These are phyloP conservation scores for Nicotiana benthamiana DNA, from an alignment of 257 asterid species.

Conservation along the genomic window DNA sequence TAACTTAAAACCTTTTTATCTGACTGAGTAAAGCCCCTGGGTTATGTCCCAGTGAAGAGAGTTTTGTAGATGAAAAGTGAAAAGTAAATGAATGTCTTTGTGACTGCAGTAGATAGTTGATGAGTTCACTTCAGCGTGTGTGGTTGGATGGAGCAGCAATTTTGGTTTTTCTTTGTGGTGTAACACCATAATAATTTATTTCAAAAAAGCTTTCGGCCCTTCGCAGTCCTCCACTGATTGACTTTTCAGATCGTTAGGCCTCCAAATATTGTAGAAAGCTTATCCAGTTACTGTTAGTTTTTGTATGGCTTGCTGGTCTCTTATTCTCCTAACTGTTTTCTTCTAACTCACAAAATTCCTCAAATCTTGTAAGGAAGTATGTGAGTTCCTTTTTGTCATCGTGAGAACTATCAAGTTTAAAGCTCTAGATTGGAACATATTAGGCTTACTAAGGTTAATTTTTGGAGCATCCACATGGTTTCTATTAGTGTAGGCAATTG, in stretches of 20 bases:
- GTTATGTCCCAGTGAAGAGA: not conserved
- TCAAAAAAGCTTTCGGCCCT: not conserved
- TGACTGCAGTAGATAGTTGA: not conserved
- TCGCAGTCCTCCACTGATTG: not conserved
- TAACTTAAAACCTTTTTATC: conserved; percentile 3
- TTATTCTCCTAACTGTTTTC: not conserved
- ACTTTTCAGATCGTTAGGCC: not conserved
- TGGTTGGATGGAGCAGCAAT: not conserved
- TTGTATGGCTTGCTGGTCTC: not conserved
- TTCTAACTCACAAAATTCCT: not conserved
- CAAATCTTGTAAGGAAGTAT: not conserved
- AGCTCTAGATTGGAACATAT: not conserved
- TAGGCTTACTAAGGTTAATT: not conserved
- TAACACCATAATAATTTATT: not conserved
- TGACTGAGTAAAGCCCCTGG: not conserved
- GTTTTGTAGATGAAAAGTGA: not conserved
- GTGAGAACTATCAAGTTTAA: not conserved
- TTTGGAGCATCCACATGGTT: not conserved
- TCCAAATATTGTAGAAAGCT: not conserved
- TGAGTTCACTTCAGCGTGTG: not conserved
- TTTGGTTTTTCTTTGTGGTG: not conserved
- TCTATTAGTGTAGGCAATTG: not conserved
- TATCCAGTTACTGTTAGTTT: not conserved
- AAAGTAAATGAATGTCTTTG: not conserved
- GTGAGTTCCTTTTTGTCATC: not conserved